Evolutionary conservation across 116 monocot species (phyloP).

Genomic region (Iris pallida): DNA sequence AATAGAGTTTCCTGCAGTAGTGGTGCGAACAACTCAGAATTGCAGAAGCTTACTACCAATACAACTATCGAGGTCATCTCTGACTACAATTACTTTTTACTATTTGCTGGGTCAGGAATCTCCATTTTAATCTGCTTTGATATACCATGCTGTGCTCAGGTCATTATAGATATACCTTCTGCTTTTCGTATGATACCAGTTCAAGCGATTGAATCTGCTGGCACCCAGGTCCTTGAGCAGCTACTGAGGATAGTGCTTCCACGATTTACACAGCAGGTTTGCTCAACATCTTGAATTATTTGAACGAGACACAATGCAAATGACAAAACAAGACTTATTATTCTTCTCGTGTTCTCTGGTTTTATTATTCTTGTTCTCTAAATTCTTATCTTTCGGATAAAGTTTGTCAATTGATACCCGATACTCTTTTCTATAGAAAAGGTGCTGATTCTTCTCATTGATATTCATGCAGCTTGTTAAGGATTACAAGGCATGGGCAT

Average conservation of each 20-base stretch:
- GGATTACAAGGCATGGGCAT: slow-evolving; percentile 93
- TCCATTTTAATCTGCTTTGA: slow-evolving; percentile 1
- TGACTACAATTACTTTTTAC: background rate
- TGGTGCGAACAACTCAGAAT: slow-evolving; percentile 29
- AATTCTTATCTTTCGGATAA: too few relatives aligned
- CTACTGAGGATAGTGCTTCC: slow-evolving; percentile 79
- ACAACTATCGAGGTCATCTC: slow-evolving; percentile 70
- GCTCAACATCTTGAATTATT: background rate
- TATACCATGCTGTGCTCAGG: slow-evolving; percentile 32
- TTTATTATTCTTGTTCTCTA: too few relatives aligned
- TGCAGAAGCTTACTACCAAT: slow-evolving; percentile 63
- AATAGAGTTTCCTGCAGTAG: slow-evolving; percentile 72
- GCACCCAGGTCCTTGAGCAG: slow-evolving; percentile 72
- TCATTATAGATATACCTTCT: slow-evolving; percentile 75
- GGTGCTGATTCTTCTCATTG: background rate
- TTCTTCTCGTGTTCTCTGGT: too few relatives aligned
- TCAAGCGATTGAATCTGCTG: slow-evolving; percentile 72
- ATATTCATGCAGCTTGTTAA: slow-evolving; percentile 56
- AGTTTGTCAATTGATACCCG: too few relatives aligned
- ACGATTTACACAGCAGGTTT: slow-evolving; percentile 77
- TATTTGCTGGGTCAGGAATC: background rate
- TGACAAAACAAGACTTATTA: too few relatives aligned
- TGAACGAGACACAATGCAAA: too few relatives aligned
- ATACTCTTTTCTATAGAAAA: background rate
- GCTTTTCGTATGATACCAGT: slow-evolving; percentile 70